Base-by-base conservation (phyloP, 192 early-diverging fungal genomes). In the Backusella sp. region DNA sequence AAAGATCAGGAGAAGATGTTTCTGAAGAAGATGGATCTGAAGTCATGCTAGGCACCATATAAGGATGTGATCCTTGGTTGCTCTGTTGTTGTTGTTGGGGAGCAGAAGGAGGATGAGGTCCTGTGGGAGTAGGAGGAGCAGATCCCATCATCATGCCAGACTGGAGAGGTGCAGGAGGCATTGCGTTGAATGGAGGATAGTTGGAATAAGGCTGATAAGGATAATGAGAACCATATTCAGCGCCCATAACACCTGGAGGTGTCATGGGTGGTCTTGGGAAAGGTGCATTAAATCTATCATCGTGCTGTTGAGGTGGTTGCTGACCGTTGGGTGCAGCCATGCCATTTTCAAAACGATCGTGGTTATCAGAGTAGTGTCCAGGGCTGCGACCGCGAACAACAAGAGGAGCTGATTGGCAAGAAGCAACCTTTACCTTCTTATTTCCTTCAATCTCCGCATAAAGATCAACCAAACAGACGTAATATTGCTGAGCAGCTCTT, bases 321-420 rank as follows among this genome's bases (percentile, higher is more conserved):
- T 39, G 70, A 71, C 35, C 35, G 12, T 62, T 62, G 56, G 56
- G 11, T 62, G 56, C 21, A 62, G 56, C 1, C 56, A 62, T 62
- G 3, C 56, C 56, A 62, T 56, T 66, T 26, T 77, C 66, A n/a
- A 73, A 75, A 19, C 74, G 70, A 28, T 80, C 73, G 1, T 69
- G 72, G 21, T 41, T 74, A 72, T 96, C 93, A 17, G 91, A 91
- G 74, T 99, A 99, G 68, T 99, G 97, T 9, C 95, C 96, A 14
- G 97, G 97, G n/a, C 93, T 93, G n/a, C 97, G 92, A 17, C 97
- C 97, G 68, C 96, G 90, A 6, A 99, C 97, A 2, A 98, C 96
- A 37, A 99, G 84, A 11, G 90, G 92, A 39, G 91, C 94, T 14
- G 94, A 97, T 71, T 90, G 85, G 28, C 86, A 86, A 4, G 82